These are phyloP conservation scores for Cephalotrichum gorgonifer DNA, from an alignment of 2,329 filamentous ascomycete genomes.

Conservation along the genomic window DNA sequence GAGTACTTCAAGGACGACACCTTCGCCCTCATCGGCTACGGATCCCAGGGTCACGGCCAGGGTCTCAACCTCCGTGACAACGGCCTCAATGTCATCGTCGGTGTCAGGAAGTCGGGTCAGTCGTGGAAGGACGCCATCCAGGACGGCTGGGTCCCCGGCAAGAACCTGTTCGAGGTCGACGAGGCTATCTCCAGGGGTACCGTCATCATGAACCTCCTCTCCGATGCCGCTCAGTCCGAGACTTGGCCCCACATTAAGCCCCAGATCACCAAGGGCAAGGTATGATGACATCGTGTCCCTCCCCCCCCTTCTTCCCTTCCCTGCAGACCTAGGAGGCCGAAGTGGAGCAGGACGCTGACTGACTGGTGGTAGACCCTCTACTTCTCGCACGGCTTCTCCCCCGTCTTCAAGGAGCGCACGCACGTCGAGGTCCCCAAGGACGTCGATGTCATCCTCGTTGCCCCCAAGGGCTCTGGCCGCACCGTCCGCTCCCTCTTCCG, in stretches of 20 bases:
- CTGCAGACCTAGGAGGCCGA: background rate
- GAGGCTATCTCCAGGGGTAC: conserved; percentile 90
- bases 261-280: conserved; percentile 97
- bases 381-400: conserved; percentile 99
- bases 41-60: conserved; percentile 95
- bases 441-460: conserved; percentile 98
- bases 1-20: conserved; percentile 99
- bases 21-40: conserved; percentile 97
- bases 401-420: conserved; percentile 99
- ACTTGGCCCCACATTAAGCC: conserved; percentile 98
- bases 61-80: conserved; percentile 99
- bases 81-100: conserved; percentile 96
- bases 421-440: conserved; percentile 94
- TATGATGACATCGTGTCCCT: conserved; percentile 38
- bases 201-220: conserved; percentile 98
- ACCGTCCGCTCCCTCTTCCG: conserved; percentile 98
- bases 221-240: conserved; percentile 95
- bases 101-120: conserved; percentile 95
- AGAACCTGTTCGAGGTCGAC: conserved; percentile 97
- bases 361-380: conserved; percentile 67
- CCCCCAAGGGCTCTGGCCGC: conserved; percentile 97
- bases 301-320: background rate
- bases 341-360: background rate
- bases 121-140: conserved; percentile 97
- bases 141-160: conserved; percentile 96